Percentiles rank a stretch among this genome's conserved stretches.
phyloP scores from a whole-genome alignment of 495 filamentous ascomycete species.

The Platismatia glauca region DNA sequence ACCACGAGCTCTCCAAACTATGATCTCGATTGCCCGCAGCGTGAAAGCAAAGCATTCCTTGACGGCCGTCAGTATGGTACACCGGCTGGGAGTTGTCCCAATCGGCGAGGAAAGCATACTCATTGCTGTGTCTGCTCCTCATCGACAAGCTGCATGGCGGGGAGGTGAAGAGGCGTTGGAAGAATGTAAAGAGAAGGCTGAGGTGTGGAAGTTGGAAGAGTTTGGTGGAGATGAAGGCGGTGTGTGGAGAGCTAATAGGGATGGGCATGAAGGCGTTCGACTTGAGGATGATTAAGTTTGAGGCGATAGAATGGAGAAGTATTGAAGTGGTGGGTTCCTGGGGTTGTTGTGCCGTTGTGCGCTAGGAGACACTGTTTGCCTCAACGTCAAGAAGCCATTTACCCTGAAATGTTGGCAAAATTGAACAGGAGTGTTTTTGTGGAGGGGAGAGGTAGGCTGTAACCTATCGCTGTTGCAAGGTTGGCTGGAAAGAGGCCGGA shows the following conservation, averaged over 20 bases:
- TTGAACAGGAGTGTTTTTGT: too few species aligned
- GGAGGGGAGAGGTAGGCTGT: too few species aligned
- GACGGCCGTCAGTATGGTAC: slow-evolving; percentile 64
- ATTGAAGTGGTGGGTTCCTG: too few species aligned
- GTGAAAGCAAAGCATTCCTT: slow-evolving; percentile 53
- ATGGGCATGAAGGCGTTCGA: slow-evolving; percentile 47
- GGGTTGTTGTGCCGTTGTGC: too few species aligned
- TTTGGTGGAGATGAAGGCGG: slow-evolving; percentile 68
- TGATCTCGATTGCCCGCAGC: slow-evolving; percentile 55
- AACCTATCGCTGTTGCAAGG: too few species aligned
- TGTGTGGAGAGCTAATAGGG: slow-evolving; percentile 87
- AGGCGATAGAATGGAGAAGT: too few species aligned
- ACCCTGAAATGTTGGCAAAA: too few species aligned
- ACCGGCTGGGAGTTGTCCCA: slow-evolving; percentile 79
- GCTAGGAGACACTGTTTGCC: too few species aligned
- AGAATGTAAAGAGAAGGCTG: slow-evolving; percentile 70
- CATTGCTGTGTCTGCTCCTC: slow-evolving; percentile 76
- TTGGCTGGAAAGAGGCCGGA: too few species aligned
- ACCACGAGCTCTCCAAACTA: slow-evolving; percentile 64
- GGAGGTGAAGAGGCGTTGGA: slow-evolving; percentile 88
- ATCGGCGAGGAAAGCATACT: slow-evolving; percentile 87
- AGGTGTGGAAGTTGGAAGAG: slow-evolving; percentile 95
- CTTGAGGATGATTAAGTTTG: neutral
- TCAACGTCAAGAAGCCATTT: too few species aligned
- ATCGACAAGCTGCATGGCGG: slow-evolving; percentile 78